Percentiles rank a stretch among this genome's conserved stretches.
Conservation (phyloP, 805 yeast species). For the Metschnikowia anglica region DNA sequence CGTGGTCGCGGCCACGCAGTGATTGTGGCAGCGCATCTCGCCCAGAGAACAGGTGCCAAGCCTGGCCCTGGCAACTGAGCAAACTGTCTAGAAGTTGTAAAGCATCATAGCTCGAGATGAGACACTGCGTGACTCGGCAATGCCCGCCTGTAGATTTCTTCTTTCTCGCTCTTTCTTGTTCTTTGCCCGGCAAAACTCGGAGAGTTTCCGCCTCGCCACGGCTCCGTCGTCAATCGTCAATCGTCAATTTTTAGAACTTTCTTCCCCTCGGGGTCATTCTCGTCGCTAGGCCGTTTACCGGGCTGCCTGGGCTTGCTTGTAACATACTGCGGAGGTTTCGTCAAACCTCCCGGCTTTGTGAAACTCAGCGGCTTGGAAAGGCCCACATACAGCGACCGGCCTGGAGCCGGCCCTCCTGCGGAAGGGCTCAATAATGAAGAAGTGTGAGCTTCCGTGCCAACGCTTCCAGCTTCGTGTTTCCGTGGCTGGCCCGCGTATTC, state of each 20-base stretch:
- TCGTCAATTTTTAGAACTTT: constrained; percentile 13
- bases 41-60: too few relatives aligned
- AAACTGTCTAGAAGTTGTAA: too few relatives aligned
- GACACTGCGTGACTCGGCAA: too few relatives aligned
- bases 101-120: too few relatives aligned
- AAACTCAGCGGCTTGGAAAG: constrained; percentile 27
- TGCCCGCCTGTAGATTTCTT: too few relatives aligned
- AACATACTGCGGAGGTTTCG: constrained; percentile 39
- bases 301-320: constrained; percentile 31
- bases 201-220: too few relatives aligned
- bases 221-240: too few relatives aligned
- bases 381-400: constrained; percentile 27
- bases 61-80: too few relatives aligned
- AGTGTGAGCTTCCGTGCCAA: neutral
- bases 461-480: neutral
- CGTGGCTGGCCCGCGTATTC: neutral
- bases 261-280: constrained; percentile 8
- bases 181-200: neutral
- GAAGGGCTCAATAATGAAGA: neutral
- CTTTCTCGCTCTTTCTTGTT: neutral
- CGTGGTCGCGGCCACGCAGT: too few relatives aligned
- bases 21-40: too few relatives aligned
- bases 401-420: neutral
- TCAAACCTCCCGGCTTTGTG: constrained; percentile 32
- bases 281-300: constrained; percentile 16